phyloP scores from a whole-genome alignment of 345 rosid genomes.

The Eucalyptus sp. region DNA sequence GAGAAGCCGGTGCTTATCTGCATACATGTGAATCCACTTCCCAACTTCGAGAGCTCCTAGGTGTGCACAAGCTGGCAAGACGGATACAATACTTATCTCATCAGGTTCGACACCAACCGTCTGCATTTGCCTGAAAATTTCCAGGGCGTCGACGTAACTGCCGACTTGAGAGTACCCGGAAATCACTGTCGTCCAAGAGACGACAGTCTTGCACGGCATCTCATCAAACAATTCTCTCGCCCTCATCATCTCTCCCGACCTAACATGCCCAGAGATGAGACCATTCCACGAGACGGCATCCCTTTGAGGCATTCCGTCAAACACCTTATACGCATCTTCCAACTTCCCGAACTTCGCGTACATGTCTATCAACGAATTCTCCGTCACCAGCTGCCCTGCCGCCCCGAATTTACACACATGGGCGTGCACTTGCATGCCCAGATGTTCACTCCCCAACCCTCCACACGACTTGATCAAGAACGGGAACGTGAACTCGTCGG shows the following conservation, averaged over 20 bases:
- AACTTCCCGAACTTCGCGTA: slow-evolving; percentile 24
- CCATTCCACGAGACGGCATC: slow-evolving; percentile 54
- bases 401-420: slow-evolving; percentile 36
- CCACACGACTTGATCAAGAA: slow-evolving; percentile 39
- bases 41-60: slow-evolving; percentile 45
- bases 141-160: slow-evolving; percentile 26
- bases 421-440: slow-evolving; percentile 33
- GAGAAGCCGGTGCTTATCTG: slow-evolving; percentile 11
- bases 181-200: slow-evolving; percentile 59
- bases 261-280: slow-evolving; percentile 44
- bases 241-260: slow-evolving; percentile 32
- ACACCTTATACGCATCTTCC: slow-evolving; percentile 25
- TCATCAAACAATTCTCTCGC: slow-evolving; percentile 25
- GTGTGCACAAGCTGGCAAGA: slow-evolving; percentile 47
- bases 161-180: slow-evolving; percentile 31
- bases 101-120: slow-evolving; percentile 29
- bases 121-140: slow-evolving; percentile 29
- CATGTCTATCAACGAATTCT: slow-evolving; percentile 42
- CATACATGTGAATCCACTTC: slow-evolving; percentile 43
- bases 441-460: slow-evolving; percentile 5
- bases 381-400: slow-evolving; percentile 12
- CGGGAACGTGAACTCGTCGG: slow-evolving; percentile 50
- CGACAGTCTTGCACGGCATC: slow-evolving; percentile 30
- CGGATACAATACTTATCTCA: slow-evolving; percentile 33
- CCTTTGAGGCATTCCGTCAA: slow-evolving; percentile 38